Evolutionary conservation across 2,329 filamentous ascomycete genomes (phyloP).

Genomic region (Hirsutella rhossiliensis): DNA sequence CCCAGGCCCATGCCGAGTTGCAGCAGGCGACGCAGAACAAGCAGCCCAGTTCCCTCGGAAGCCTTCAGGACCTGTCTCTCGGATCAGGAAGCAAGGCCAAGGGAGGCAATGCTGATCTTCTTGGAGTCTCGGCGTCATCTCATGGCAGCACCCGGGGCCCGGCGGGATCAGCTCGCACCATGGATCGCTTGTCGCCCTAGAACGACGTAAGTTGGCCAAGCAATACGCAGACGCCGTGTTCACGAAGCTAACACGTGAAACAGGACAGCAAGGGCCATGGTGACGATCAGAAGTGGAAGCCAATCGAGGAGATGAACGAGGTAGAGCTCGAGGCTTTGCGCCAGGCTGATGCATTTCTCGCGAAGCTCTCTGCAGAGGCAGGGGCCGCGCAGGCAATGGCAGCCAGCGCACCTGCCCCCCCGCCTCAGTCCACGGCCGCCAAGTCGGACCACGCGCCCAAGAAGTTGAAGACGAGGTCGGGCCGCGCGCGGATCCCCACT

Average conservation of each 20-base stretch:
- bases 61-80: too few relatives aligned
- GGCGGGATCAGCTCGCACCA: neutral
- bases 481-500: neutral
- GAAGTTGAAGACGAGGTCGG: neutral
- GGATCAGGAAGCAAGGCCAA: neutral
- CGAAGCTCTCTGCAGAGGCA: neutral
- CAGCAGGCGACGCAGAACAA: neutral
- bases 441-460: neutral
- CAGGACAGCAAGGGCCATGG: neutral
- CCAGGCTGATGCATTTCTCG: constrained; percentile 3
- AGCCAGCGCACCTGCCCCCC: neutral
- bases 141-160: neutral
- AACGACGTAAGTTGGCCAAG: constrained; percentile 8
- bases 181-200: constrained; percentile 15
- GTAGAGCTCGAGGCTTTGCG: constrained; percentile 1
- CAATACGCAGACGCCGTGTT: too few relatives aligned
- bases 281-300: neutral
- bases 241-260: neutral
- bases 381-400: neutral
- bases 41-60: neutral
- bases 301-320: neutral
- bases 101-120: neutral
- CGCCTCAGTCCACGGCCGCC: neutral
- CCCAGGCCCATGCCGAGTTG: neutral
- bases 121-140: neutral